Conservation (phyloP, 75 land plant genomes). For the Gnetum montanum region DNA sequence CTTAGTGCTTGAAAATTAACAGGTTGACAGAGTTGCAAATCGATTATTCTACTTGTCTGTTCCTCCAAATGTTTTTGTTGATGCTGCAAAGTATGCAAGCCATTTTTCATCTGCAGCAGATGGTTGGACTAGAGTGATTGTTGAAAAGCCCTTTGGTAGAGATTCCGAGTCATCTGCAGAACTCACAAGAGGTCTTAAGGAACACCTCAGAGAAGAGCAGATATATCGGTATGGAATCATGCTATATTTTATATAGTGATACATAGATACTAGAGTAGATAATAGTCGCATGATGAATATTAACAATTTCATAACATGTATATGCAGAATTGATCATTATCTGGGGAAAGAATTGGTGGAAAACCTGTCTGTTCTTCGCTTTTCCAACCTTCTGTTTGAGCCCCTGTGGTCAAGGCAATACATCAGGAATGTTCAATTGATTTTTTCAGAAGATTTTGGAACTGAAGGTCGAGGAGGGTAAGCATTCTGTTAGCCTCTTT, state of each 20-base stretch:
- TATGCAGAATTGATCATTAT: slow-evolving; percentile 93
- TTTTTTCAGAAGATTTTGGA: slow-evolving; percentile 97
- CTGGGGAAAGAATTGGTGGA: slow-evolving; percentile 97
- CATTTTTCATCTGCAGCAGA: slow-evolving; percentile 59
- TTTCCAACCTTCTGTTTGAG: slow-evolving; percentile 95
- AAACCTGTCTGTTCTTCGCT: slow-evolving; percentile 84
- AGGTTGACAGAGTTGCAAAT: slow-evolving; percentile 80
- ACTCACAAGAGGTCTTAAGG: slow-evolving; percentile 71
- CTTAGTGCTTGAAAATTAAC: too few species aligned
- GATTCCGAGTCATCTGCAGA: slow-evolving; percentile 97
- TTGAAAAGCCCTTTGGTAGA: slow-evolving; percentile 97
- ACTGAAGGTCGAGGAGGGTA: slow-evolving; percentile 99
- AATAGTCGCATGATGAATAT: too few species aligned
- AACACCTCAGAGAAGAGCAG: slow-evolving; percentile 80
- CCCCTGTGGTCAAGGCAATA: slow-evolving; percentile 96
- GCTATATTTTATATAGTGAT: too few species aligned
- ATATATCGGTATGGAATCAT: slow-evolving; percentile 86
- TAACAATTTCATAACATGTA: too few species aligned
- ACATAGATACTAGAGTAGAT: too few species aligned
- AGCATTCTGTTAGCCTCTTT: background rate
- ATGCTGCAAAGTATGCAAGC: slow-evolving; percentile 92
- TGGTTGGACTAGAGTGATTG: slow-evolving; percentile 96
- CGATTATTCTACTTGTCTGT: slow-evolving; percentile 86
- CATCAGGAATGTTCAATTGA: slow-evolving; percentile 88
- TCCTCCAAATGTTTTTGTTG: slow-evolving; percentile 85